Conservation (phyloP, 2,329 filamentous ascomycete species). For the Plenodomus biglobosus region DNA sequence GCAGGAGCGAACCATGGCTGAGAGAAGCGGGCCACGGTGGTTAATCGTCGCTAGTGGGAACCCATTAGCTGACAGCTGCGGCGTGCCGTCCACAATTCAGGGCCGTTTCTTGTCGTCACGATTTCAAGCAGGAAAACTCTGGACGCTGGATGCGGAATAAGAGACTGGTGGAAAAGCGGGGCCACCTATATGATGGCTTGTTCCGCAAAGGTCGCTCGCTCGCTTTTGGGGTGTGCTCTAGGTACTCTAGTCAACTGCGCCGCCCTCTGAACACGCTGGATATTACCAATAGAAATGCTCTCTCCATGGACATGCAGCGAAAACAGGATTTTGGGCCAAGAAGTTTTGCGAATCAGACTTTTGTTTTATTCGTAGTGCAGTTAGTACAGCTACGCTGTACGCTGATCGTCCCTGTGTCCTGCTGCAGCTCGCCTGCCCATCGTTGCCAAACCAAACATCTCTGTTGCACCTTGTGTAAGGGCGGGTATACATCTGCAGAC, state of each 20-base stretch:
- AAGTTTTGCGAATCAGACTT: no score
- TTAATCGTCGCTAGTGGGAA: slow-evolving; percentile 1
- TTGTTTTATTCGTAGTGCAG: no score
- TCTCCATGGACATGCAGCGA: no score
- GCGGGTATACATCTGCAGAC: slow-evolving; percentile 37
- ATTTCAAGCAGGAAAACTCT: background rate
- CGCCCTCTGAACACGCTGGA: no score
- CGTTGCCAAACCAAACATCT: slow-evolving; percentile 14
- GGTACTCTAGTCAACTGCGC: no score
- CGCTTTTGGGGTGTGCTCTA: no score
- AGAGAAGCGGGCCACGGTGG: background rate
- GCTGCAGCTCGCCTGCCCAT: background rate
- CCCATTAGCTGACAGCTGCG: slow-evolving; percentile 12
- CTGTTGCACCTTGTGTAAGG: slow-evolving; percentile 32
- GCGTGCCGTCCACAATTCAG: slow-evolving; percentile 5
- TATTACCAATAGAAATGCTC: no score
- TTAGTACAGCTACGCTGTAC: no score
- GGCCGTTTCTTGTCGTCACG: slow-evolving; percentile 12
- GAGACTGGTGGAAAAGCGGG: background rate
- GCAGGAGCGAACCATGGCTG: background rate
- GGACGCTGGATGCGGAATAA: background rate
- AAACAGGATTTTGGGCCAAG: no score
- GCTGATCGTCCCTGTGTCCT: background rate
- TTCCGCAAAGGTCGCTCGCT: no score
- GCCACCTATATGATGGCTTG: no score